Evolutionary conservation across 768 basidiomycete genomes (phyloP).

Genomic region (Pulveroboletus sp.): DNA sequence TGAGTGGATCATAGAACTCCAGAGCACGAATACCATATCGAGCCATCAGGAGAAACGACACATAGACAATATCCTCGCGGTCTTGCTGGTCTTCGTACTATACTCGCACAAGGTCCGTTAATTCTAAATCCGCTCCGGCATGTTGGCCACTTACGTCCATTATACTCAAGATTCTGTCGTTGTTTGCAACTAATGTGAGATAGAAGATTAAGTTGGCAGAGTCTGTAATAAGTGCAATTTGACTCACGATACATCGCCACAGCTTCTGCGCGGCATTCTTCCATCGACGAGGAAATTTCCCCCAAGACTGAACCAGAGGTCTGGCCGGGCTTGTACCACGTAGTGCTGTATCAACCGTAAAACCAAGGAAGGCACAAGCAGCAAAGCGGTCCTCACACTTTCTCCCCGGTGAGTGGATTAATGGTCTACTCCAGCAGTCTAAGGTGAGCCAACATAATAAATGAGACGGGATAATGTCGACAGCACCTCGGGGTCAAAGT

Average conservation of each 20-base stretch:
- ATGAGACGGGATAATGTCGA: slow-evolving; percentile 2
- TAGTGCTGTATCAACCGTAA: slow-evolving; percentile 40
- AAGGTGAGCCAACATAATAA: background rate
- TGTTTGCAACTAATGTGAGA: slow-evolving; percentile 54
- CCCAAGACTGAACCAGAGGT: slow-evolving; percentile 79
- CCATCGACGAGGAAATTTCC: slow-evolving; percentile 86
- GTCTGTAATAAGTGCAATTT: background rate
- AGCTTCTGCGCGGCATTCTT: slow-evolving; percentile 89
- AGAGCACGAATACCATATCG: slow-evolving; percentile 73
- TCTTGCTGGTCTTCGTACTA: slow-evolving; percentile 67
- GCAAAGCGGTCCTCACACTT: slow-evolving; percentile 44
- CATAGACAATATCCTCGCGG: slow-evolving; percentile 72
- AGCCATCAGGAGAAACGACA: slow-evolving; percentile 84
- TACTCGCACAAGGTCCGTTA: background rate
- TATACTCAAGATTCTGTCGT: slow-evolving; percentile 70
- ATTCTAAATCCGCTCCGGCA: background rate
- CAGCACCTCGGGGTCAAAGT: slow-evolving; percentile 72
- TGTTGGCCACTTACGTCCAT: slow-evolving; percentile 56
- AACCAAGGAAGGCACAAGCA: background rate
- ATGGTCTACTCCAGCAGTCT: slow-evolving; percentile 48
- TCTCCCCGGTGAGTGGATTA: slow-evolving; percentile 76
- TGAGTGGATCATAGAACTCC: slow-evolving; percentile 78
- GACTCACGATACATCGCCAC: slow-evolving; percentile 74
- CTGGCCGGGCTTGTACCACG: slow-evolving; percentile 89
- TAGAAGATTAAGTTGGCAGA: background rate